A percentile compares a stretch with the other conserved stretches of the same genome.
Conservation (phyloP, 106 monocot species). For the Vanilla planifolia region DNA sequence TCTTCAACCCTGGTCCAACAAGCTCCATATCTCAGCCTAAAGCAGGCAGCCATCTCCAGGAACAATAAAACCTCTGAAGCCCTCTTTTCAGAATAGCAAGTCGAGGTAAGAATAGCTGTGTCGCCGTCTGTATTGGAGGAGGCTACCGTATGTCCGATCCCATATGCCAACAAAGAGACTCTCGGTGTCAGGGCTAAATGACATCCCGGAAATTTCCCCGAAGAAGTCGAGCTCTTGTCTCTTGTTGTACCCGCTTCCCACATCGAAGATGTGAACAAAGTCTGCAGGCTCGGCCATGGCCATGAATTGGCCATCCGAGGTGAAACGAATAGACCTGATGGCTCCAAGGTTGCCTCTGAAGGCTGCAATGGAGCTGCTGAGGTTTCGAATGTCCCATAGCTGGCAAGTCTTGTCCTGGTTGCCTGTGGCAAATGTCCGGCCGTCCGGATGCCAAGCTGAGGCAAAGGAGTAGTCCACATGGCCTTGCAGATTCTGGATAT, state of each 20-base stretch:
- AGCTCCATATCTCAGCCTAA: neutral
- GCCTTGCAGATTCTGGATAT: slow-evolving; percentile 34
- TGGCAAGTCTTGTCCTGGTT: slow-evolving; percentile 67
- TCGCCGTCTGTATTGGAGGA: slow-evolving; percentile 48
- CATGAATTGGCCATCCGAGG: slow-evolving; percentile 53
- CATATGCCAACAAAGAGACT: slow-evolving; percentile 69
- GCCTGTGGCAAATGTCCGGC: slow-evolving; percentile 45
- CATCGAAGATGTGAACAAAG: slow-evolving; percentile 58
- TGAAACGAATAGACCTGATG: slow-evolving; percentile 49
- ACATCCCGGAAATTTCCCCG: slow-evolving; percentile 58
- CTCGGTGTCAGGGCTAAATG: slow-evolving; percentile 73
- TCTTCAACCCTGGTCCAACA: neutral
- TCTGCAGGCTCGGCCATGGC: slow-evolving; percentile 63
- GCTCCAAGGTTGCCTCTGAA: slow-evolving; percentile 59
- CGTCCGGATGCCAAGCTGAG: slow-evolving; percentile 62
- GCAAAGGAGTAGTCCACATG: slow-evolving; percentile 57
- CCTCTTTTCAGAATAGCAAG: slow-evolving; percentile 19
- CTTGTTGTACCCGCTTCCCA: slow-evolving; percentile 30
- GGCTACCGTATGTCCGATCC: slow-evolving; percentile 66
- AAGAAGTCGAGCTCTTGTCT: slow-evolving; percentile 58
- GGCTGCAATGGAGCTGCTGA: slow-evolving; percentile 36
- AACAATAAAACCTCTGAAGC: neutral
- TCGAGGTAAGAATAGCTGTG: slow-evolving; percentile 44
- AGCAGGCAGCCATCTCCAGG: neutral
- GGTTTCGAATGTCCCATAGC: slow-evolving; percentile 51